Percentiles rank a stretch among this genome's conserved stretches.
These are phyloP conservation scores for Phytophthora pinifolia DNA, from an alignment of 352 stramenopile species.

Conservation along the genomic window DNA sequence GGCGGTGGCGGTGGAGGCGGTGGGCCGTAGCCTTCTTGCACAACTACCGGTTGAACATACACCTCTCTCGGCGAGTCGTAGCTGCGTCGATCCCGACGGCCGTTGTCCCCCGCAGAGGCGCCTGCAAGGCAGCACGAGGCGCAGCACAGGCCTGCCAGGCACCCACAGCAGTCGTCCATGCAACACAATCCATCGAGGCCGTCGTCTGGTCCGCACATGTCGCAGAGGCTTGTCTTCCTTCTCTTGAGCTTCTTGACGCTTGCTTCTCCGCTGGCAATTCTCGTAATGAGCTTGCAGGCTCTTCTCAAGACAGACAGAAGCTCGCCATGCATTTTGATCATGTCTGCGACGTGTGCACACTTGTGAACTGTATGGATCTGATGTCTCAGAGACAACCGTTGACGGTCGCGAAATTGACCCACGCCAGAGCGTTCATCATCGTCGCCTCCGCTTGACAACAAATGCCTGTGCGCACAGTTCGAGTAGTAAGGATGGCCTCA, in stretches of 20 bases:
- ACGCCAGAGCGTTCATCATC: not conserved
- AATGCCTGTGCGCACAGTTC: constrained; percentile 1
- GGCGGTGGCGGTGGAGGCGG: constrained; percentile 14
- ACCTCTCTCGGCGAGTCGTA: constrained; percentile 26
- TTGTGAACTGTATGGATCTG: constrained; percentile 6
- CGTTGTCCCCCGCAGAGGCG: constrained; percentile 19
- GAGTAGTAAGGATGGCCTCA: not conserved
- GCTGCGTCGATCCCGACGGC: constrained; percentile 5
- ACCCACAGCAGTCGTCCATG: constrained; percentile 27
- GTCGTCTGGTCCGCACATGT: constrained; percentile 27
- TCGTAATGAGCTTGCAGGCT: constrained; percentile 12
- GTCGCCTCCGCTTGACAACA: too few relatives aligned
- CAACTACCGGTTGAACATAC: constrained; percentile 30
- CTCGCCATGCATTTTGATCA: constrained; percentile 16
- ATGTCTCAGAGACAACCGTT: constrained; percentile 23
- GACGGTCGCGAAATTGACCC: constrained; percentile 11
- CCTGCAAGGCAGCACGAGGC: constrained; percentile 29
- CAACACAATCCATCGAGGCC: constrained; percentile 17
- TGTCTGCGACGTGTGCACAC: constrained; percentile 22
- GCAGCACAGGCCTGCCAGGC: constrained; percentile 25
- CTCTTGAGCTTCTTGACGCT: constrained; percentile 6
- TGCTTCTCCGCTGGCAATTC: constrained; percentile 6
- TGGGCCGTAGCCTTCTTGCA: constrained; percentile 24
- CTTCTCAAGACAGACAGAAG: not conserved
- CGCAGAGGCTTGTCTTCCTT: constrained; percentile 4